phyloP scores from a whole-genome alignment of 805 yeast species.

The Wickerhamiella alocasiicola region DNA sequence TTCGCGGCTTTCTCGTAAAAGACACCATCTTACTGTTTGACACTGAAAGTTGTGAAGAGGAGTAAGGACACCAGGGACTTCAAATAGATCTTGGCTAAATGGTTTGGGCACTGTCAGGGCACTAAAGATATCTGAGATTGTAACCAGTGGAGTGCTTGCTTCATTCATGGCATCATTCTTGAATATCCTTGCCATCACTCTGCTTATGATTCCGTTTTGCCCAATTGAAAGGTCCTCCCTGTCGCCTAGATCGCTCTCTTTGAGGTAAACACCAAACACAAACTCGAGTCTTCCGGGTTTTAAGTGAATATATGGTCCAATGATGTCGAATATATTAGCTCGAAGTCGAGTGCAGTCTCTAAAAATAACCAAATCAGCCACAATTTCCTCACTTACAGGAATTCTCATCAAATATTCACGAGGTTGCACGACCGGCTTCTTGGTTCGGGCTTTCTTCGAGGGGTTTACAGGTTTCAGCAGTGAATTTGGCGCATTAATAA shows the following conservation, averaged over 20 bases:
- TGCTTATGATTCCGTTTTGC: conserved; percentile 1
- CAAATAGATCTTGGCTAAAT: not conserved
- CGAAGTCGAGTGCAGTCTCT: not conserved
- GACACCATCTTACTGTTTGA: conserved; percentile 29
- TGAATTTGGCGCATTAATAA: conserved; percentile 1
- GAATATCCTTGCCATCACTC: conserved; percentile 1
- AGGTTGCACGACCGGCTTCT: not conserved
- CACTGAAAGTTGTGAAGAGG: conserved; percentile 26
- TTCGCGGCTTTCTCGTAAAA: conserved; percentile 28
- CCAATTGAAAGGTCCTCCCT: conserved; percentile 1
- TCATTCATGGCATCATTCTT: not conserved
- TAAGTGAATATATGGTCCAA: conserved; percentile 1
- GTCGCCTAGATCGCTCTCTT: not conserved
- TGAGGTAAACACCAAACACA: conserved; percentile 1
- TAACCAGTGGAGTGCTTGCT: not conserved
- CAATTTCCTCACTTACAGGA: not conserved
- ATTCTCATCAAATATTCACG: conserved; percentile 7
- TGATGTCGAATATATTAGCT: not conserved
- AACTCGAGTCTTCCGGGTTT: conserved; percentile 3
- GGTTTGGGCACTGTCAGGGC: conserved; percentile 5
- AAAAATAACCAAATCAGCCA: not conserved
- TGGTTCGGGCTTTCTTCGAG: not conserved
- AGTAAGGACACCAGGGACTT: conserved; percentile 11
- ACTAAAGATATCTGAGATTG: conserved; percentile 2
- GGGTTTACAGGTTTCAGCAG: not conserved